phyloP scores from a whole-genome alignment of 176 grass and related monocot genomes.

The Carex cristatella region DNA sequence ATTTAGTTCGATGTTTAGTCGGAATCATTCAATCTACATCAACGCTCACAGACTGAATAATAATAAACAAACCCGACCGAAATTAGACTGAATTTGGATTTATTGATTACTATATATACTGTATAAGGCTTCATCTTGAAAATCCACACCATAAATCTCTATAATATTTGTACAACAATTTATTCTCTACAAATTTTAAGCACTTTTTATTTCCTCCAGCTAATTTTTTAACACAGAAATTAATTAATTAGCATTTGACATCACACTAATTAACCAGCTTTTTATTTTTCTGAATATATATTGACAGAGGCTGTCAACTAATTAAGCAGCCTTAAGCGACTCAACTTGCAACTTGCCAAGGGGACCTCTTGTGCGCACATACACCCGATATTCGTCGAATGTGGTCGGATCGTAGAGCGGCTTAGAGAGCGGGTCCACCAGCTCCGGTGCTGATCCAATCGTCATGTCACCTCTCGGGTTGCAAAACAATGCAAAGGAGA shows the following conservation, averaged over 20 bases:
- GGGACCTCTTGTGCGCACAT: conserved; percentile 43
- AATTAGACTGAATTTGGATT: no score
- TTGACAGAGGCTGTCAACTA: not conserved
- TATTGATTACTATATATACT: no score
- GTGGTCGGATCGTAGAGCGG: conserved; percentile 28
- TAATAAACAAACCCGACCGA: no score
- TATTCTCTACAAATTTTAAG: not conserved
- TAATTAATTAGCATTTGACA: not conserved
- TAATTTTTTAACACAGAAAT: not conserved
- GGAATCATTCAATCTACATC: no score
- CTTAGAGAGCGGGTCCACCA: conserved; percentile 15
- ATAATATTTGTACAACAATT: not conserved
- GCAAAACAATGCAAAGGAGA: conserved; percentile 64
- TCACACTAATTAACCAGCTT: not conserved
- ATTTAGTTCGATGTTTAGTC: no score
- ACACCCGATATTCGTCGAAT: conserved; percentile 46
- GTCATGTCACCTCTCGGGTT: conserved; percentile 46
- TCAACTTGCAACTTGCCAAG: conserved; percentile 40
- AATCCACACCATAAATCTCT: no score
- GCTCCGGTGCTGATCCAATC: conserved; percentile 35
- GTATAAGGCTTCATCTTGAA: no score
- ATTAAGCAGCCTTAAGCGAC: conserved; percentile 20
- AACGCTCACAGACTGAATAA: no score
- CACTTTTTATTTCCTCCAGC: not conserved
- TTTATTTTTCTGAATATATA: not conserved